Conservation (phyloP, 2,329 filamentous ascomycete species). For the Talaromyces amestolkiae region DNA sequence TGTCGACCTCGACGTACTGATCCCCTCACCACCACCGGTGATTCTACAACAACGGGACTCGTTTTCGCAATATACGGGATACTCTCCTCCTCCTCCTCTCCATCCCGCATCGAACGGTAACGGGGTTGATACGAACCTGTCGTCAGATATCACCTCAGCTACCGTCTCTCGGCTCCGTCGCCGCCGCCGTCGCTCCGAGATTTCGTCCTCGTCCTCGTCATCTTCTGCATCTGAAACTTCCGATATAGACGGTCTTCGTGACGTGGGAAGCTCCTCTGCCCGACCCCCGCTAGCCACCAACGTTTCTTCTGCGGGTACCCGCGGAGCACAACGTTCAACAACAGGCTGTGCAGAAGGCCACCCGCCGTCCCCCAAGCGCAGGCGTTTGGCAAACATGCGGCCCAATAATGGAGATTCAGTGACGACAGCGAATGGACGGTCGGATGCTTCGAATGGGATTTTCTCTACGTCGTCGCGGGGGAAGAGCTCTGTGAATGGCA, state of each 20-base stretch:
- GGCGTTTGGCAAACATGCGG: conserved; percentile 62
- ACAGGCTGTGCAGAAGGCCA: conserved; percentile 32
- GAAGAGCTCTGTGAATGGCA: conserved; percentile 57
- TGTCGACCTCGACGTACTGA: neutral
- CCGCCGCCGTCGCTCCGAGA: conserved; percentile 27
- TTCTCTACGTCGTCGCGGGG: conserved; percentile 44
- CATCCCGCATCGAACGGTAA: conserved; percentile 16
- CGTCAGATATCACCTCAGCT: conserved; percentile 13
- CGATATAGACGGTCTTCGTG: conserved; percentile 22
- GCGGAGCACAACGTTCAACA: conserved; percentile 22
- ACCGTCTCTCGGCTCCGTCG: conserved; percentile 26
- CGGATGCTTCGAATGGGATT: conserved; percentile 57
- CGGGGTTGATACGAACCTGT: conserved; percentile 18
- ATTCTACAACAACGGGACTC: conserved; percentile 22
- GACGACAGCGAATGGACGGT: conserved; percentile 56
- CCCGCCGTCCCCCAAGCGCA: conserved; percentile 55
- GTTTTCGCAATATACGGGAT: conserved; percentile 13
- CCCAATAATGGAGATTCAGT: conserved; percentile 53
- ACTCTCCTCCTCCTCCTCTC: conserved; percentile 25
- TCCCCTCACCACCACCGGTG: conserved; percentile 46
- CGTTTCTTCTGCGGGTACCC: conserved; percentile 27
- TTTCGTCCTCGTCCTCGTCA: conserved; percentile 21
- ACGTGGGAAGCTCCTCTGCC: conserved; percentile 24
- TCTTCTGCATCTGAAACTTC: conserved; percentile 24
- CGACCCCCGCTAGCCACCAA: conserved; percentile 30